Evolutionary conservation across 192 early-diverging fungal species (phyloP).

Genomic region (Nowakowskiella sp.): DNA sequence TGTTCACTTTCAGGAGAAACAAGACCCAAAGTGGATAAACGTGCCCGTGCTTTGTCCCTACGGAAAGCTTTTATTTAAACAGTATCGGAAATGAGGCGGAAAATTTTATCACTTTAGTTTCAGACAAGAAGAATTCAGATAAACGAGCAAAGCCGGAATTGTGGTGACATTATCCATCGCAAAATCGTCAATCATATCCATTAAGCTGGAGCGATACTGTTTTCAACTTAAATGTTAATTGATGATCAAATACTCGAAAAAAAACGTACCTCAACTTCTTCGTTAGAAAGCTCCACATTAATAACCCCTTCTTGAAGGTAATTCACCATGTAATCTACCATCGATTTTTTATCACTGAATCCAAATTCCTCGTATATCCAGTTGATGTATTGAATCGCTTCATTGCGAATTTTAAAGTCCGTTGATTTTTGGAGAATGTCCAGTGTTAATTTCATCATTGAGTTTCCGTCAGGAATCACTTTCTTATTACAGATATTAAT

Average conservation of each 20-base stretch:
- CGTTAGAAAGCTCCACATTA: background rate
- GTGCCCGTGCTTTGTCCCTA: too few relatives aligned
- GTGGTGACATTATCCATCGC: background rate
- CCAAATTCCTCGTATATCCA: background rate
- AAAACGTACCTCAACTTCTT: background rate
- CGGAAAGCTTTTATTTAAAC: too few relatives aligned
- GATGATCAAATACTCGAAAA: background rate
- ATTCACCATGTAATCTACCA: background rate
- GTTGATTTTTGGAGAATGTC: background rate
- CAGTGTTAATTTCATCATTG: background rate
- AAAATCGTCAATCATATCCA: background rate
- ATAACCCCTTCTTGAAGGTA: background rate
- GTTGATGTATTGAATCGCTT: background rate
- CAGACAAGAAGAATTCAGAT: background rate
- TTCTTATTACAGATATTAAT: background rate
- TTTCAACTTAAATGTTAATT: background rate
- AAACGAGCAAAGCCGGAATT: background rate
- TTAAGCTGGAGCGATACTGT: background rate
- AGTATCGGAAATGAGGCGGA: too few relatives aligned
- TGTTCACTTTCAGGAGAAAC: too few relatives aligned
- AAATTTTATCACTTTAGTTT: slow-evolving; percentile 1
- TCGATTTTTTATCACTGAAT: background rate
- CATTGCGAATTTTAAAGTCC: background rate
- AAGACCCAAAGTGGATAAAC: too few relatives aligned
- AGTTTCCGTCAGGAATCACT: background rate